Base-by-base conservation (phyloP, 2,329 filamentous ascomycete species). In the Verticillium klebahnii region DNA sequence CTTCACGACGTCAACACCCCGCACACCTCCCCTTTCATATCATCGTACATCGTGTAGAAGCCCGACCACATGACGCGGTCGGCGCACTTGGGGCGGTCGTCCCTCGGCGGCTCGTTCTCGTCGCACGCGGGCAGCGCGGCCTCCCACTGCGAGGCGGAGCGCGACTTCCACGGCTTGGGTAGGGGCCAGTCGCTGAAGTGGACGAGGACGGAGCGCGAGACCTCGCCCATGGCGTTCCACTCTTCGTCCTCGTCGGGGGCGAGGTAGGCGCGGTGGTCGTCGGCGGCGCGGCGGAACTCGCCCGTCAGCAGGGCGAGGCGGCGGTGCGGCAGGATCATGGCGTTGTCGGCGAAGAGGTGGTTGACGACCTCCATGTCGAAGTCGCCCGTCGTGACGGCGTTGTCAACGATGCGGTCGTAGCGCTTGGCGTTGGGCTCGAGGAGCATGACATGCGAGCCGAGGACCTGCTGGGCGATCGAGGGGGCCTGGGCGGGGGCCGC, bases 161-260 rank as follows among this genome's bases (percentile, higher is more conserved):
- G 56, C 23, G 61, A 34, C 56, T 23, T n/a, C 80, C 80, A 82
- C 0, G 80, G 80, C 62, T 91, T 91, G 0, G 88, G 87, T 6
- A 90, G 67, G 1, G 89, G 89, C 85, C 85, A 89, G 69, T 92
- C 89, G 14, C 85, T 88, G 70, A 91, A 91, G 71, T 91, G 89
- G 2, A 91, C 76, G 5, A 89, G 79, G 65, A 89, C 90, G 7
- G 86, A 85, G 67, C 89, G 85, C 15, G 79, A 79, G 59, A 84
- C 77, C 1, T 80, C 78, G 37, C 71, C 60, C 62, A 73, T 25
- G 0, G 87, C 79, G 67, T 90, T 83, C 86, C 88, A 91, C 2
- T 69, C 66, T 64, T 85, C 84, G 1, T 79, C 71, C 9, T 78
- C 70, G 66, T 79, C 79, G 2, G 83, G 73, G 23, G 81, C 75